phyloP scores from a whole-genome alignment of 2,329 filamentous ascomycete species.

The Nemania diffusa region DNA sequence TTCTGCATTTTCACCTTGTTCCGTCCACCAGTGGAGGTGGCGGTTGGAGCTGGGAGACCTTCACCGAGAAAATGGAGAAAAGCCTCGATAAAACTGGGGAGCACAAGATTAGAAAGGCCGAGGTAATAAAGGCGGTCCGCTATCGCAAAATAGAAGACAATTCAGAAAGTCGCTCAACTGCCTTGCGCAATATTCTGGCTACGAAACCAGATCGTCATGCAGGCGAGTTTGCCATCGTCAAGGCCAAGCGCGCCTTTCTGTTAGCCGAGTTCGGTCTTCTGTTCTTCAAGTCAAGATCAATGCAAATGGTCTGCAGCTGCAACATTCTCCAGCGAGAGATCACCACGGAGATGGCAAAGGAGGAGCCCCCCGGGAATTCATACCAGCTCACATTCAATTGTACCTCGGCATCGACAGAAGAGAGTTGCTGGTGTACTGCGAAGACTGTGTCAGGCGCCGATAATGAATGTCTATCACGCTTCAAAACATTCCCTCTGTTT shows the following conservation, averaged over 20 bases:
- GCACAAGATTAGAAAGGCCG: not conserved
- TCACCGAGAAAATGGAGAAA: not conserved
- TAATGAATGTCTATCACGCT: not conserved
- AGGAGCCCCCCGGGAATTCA: not conserved
- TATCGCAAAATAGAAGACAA: not conserved
- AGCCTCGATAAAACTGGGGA: not conserved
- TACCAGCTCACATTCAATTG: not conserved
- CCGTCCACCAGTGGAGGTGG: not conserved
- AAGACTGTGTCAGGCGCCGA: not conserved
- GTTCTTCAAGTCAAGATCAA: not conserved
- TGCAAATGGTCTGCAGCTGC: not conserved
- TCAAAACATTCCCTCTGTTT: conserved; percentile 1
- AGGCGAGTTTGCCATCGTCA: not conserved
- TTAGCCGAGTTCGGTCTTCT: not conserved
- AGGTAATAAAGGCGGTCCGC: not conserved
- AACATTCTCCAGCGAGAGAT: not conserved
- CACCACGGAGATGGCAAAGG: not conserved
- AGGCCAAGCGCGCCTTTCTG: not conserved
- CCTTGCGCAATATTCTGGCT: not conserved
- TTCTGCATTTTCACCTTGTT: not conserved
- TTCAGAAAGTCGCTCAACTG: not conserved
- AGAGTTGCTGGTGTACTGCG: not conserved
- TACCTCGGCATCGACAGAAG: not conserved
- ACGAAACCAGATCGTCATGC: not conserved
- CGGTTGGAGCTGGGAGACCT: not conserved